Evolutionary conservation across 345 rosid genomes (phyloP), one percentile per base, ranked within the genome.

Genomic region (Rubroshorea leprosula): DNA sequence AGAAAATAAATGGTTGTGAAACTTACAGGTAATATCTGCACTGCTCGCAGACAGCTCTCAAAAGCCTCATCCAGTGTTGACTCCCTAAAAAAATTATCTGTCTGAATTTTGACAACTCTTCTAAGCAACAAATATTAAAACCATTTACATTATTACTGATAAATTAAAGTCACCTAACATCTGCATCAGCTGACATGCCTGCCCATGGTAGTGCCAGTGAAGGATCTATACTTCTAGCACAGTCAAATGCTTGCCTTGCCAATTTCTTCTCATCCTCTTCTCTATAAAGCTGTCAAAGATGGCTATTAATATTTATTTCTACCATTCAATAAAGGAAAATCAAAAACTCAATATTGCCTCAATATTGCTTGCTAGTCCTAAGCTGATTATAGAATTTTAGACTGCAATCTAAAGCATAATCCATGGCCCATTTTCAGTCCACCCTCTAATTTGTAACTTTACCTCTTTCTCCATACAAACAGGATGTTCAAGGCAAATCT

Each of bases 201-300:
- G 96, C 96, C 99, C 99, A 93, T 53, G 97, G 96, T 61, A 89
- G 74, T 23, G 97, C 86, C 72, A 93, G 88, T 11, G 90, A 86
- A 74, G 99, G 96, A 80, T 93, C 96, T 67, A 89, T 78, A 65
- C 99, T 90, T 83, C 99, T 87, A 61, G 96, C 91, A 76, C 71
- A 80, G 67, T 93, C 97, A 76, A 89, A 87, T 73, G 97, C 96
- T 72, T 78, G 84, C 64, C 79, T 87, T 60, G 96, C 90, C 66
- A 93, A 57, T 67, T 73, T 80, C 77, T 72, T 78, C 63, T 89
- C 78, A 57, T 71, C 72, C 31, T 72, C 80, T 69, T 80, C 79
- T 71, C 94, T 76, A 68, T 81, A 89, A 57, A 93, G 71, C 99
- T 93, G 80, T 55, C 70, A 67, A 72, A 70, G 61, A 59, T 57